Evolutionary conservation across 331 rosid species (phyloP).

Genomic region (Quercus tomentella): DNA sequence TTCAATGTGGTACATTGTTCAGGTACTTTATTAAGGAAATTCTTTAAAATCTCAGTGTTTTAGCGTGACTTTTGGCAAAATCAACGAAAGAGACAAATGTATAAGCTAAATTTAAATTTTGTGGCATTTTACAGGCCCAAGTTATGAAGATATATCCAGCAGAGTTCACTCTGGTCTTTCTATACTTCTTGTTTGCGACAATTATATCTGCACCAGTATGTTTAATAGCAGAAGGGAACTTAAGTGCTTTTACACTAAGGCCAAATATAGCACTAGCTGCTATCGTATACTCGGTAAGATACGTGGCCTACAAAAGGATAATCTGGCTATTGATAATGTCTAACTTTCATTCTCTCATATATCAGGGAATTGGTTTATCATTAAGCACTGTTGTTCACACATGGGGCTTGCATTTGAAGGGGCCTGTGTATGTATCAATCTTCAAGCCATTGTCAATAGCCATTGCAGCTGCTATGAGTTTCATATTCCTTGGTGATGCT

Average conservation of each 20-base stretch:
- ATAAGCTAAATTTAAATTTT: neutral
- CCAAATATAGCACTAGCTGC: slow-evolving; percentile 38
- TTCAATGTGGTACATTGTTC: slow-evolving; percentile 65
- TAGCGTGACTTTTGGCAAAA: neutral
- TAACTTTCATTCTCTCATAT: neutral
- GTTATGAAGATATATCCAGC: slow-evolving; percentile 51
- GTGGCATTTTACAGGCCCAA: slow-evolving; percentile 39
- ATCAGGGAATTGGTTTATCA: slow-evolving; percentile 42
- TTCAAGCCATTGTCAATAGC: slow-evolving; percentile 71
- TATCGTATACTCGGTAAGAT: slow-evolving; percentile 53
- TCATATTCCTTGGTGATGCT: slow-evolving; percentile 58
- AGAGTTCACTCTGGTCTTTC: slow-evolving; percentile 53
- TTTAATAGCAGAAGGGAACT: slow-evolving; percentile 45
- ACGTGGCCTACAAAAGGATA: neutral
- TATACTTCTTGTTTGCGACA: slow-evolving; percentile 50
- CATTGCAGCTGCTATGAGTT: slow-evolving; percentile 54
- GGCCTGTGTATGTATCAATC: slow-evolving; percentile 62
- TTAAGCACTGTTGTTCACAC: slow-evolving; percentile 35
- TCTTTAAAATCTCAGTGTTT: neutral
- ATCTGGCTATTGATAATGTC: neutral
- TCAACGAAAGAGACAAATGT: neutral
- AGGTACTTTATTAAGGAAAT: slow-evolving; percentile 29
- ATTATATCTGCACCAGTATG: slow-evolving; percentile 52
- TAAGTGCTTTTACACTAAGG: slow-evolving; percentile 49
- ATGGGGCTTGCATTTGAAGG: slow-evolving; percentile 62